Evolutionary conservation across 106 monocot genomes (phyloP).

Genomic region (Phalaenopsis equestris): DNA sequence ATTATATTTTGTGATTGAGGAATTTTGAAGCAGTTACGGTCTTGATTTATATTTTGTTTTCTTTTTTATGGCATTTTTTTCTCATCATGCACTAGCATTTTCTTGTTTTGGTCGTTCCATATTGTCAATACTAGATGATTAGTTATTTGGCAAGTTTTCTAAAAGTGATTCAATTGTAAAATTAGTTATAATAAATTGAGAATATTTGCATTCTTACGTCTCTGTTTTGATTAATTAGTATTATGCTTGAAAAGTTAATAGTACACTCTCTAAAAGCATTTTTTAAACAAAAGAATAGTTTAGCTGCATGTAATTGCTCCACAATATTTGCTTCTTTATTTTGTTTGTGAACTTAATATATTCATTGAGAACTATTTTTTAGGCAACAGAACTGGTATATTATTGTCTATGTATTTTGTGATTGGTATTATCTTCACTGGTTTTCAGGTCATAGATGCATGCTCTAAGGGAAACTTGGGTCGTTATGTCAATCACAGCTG

Average conservation of each 20-base stretch:
- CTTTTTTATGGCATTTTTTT: neutral
- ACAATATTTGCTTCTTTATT: neutral
- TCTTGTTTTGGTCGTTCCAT: neutral
- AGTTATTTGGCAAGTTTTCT: neutral
- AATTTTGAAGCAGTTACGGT: neutral
- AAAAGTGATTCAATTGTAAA: neutral
- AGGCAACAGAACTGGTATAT: neutral
- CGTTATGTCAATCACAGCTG: conserved; percentile 98
- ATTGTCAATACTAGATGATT: neutral
- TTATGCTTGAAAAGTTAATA: neutral
- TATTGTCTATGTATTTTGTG: conserved; percentile 1
- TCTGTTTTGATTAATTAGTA: neutral
- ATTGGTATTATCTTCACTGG: neutral
- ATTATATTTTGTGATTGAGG: neutral
- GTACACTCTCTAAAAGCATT: neutral
- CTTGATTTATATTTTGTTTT: neutral
- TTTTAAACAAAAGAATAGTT: neutral
- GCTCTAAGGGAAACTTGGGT: conserved; percentile 84
- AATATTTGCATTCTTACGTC: neutral
- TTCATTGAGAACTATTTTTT: neutral
- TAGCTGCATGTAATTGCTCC: neutral
- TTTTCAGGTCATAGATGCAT: conserved; percentile 95
- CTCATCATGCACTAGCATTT: neutral
- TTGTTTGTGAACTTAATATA: neutral
- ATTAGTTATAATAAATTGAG: neutral